These are phyloP conservation scores for Colletotrichum tropicale DNA, from an alignment of 2,329 filamentous ascomycete species.

Conservation along the genomic window DNA sequence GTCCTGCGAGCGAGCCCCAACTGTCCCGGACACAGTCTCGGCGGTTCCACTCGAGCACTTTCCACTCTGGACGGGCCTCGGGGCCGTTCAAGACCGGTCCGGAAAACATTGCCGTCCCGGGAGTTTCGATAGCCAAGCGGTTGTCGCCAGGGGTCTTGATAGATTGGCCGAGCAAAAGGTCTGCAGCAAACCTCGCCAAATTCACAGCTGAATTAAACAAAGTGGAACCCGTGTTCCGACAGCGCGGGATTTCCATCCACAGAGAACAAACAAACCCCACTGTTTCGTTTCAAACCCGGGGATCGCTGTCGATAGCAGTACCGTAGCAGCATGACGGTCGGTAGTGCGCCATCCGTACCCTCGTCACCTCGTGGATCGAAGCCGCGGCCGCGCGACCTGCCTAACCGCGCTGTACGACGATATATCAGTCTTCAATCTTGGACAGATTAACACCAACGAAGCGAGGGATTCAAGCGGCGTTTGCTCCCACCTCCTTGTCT, in stretches of 20 bases:
- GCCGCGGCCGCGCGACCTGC: not conserved
- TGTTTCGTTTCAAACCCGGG: not conserved
- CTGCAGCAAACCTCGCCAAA: not conserved
- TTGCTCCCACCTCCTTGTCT: not conserved
- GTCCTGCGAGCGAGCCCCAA: not conserved
- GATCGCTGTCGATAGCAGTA: not conserved
- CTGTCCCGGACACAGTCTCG: not conserved
- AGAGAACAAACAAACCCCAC: not conserved
- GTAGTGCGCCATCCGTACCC: not conserved
- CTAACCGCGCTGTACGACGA: not conserved
- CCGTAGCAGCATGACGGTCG: not conserved
- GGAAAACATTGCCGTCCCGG: not conserved
- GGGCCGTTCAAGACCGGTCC: not conserved
- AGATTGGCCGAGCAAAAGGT: not conserved
- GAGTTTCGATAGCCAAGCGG: not conserved
- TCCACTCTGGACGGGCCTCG: not conserved
- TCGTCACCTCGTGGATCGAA: not conserved
- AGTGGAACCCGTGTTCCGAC: not conserved
- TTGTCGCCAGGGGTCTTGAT: not conserved
- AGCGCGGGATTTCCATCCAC: not conserved
- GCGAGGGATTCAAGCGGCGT: not conserved
- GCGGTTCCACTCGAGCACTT: not conserved
- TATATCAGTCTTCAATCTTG: not conserved
- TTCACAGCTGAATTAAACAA: not conserved
- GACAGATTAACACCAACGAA: not conserved